Percentiles rank a stretch among this genome's conserved stretches.
phyloP scores from a whole-genome alignment of 305 asterid species.

The Stenogyne calaminthoides region DNA sequence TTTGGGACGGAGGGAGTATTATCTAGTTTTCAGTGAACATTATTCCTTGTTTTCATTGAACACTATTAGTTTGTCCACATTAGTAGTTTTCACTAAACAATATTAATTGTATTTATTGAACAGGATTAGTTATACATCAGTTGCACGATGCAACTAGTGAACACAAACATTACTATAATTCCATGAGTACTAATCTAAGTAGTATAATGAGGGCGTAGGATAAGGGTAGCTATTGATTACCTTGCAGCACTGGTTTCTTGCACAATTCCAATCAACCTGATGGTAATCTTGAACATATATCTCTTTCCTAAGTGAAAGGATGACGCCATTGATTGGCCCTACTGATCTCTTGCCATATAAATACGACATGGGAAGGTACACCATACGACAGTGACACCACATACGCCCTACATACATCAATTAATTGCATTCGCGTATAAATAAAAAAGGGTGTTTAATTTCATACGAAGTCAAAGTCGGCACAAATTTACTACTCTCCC shows the following conservation, averaged over 20 bases:
- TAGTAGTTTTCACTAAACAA: too few species aligned
- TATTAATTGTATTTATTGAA: too few species aligned
- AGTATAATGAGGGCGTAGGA: background rate
- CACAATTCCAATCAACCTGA: slow-evolving; percentile 48
- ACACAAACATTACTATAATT: too few species aligned
- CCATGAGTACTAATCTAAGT: background rate
- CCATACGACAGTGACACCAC: slow-evolving; percentile 70
- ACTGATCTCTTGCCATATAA: slow-evolving; percentile 53
- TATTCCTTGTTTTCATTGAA: too few species aligned
- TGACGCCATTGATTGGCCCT: slow-evolving; percentile 37
- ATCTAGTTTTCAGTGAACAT: too few species aligned
- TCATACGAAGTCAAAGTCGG: background rate
- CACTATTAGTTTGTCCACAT: too few species aligned
- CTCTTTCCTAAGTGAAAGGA: slow-evolving; percentile 52
- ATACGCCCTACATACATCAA: slow-evolving; percentile 45
- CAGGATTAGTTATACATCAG: too few species aligned
- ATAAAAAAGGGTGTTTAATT: background rate
- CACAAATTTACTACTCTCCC: background rate
- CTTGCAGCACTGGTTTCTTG: slow-evolving; percentile 56
- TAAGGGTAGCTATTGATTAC: slow-evolving; percentile 8
- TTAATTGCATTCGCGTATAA: background rate
- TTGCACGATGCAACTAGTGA: too few species aligned
- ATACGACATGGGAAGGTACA: slow-evolving; percentile 64
- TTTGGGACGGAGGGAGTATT: too few species aligned
- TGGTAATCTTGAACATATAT: slow-evolving; percentile 47